phyloP scores from a whole-genome alignment of 1,284 basidiomycete species.

The Erythrobasidium hasegawianum region DNA sequence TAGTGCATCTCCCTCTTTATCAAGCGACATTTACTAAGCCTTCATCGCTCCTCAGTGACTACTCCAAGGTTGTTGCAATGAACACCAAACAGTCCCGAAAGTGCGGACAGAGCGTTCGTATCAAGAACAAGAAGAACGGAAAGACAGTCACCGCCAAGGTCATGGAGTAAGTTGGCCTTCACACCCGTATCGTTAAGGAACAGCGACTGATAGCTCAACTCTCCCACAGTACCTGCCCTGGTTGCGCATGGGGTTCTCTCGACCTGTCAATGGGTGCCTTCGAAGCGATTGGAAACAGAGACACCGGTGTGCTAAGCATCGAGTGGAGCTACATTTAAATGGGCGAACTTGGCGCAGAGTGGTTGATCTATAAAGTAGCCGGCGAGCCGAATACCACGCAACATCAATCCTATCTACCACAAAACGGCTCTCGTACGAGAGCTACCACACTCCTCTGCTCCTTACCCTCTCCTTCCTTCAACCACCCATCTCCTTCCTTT shows the following conservation, averaged over 20 bases:
- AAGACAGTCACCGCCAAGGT: constrained; percentile 63
- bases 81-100: constrained; percentile 53
- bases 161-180: constrained; percentile 56
- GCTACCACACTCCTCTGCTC: not conserved
- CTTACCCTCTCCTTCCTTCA: too few relatives aligned
- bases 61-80: constrained; percentile 11
- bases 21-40: constrained; percentile 16
- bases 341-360: too few relatives aligned
- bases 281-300: constrained; percentile 57
- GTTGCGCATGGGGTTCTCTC: constrained; percentile 56
- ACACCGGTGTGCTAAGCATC: constrained; percentile 61
- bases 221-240: not conserved
- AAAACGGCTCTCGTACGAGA: not conserved
- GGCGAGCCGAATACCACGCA: too few relatives aligned
- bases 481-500: not conserved
- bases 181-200: not conserved
- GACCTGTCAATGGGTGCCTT: constrained; percentile 79
- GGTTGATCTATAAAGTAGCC: too few relatives aligned
- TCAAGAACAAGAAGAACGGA: constrained; percentile 62
- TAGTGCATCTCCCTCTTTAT: not conserved
- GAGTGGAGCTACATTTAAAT: constrained; percentile 54
- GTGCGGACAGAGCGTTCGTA: constrained; percentile 63
- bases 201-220: not conserved
- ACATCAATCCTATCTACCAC: too few relatives aligned
- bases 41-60: constrained; percentile 59